phyloP scores from a whole-genome alignment of 2,329 filamentous ascomycete genomes.

The Anthostomella pinea region DNA sequence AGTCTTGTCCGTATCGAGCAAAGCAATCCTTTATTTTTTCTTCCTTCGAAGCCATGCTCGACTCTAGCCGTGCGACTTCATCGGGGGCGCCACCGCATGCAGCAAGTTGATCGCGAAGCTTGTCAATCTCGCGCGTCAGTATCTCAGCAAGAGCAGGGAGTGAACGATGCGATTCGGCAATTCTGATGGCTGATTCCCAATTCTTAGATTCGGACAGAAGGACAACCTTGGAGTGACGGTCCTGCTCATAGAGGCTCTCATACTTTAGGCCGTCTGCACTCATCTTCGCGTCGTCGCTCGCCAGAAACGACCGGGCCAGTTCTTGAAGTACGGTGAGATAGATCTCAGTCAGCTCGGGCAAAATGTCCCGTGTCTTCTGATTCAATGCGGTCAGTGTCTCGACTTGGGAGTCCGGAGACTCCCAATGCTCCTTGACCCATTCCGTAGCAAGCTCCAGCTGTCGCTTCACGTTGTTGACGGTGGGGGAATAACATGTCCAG shows the following conservation, averaged over 20 bases:
- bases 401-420: conserved; percentile 25
- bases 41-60: conserved; percentile 45
- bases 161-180: conserved; percentile 57
- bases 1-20: conserved; percentile 61
- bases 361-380: conserved; percentile 43
- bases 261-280: conserved; percentile 45
- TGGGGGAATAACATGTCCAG: conserved; percentile 74
- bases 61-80: conserved; percentile 38
- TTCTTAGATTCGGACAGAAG: conserved; percentile 52
- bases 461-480: conserved; percentile 60
- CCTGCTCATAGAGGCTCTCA: conserved; percentile 45
- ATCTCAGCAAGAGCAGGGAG: conserved; percentile 55
- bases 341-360: conserved; percentile 52
- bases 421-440: conserved; percentile 50
- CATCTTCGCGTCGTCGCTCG: conserved; percentile 42
- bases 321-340: conserved; percentile 55
- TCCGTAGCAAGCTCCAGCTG: conserved; percentile 56
- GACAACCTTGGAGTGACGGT: conserved; percentile 52
- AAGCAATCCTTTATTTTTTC: conserved; percentile 53
- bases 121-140: conserved; percentile 51
- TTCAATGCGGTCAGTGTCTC: conserved; percentile 38
- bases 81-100: conserved; percentile 35
- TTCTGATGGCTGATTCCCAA: conserved; percentile 55
- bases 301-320: conserved; percentile 48
- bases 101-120: conserved; percentile 35